Percentiles rank a stretch among this genome's conserved stretches.
phyloP scores from a whole-genome alignment of 2,329 filamentous ascomycete genomes.

The Rhinocladiella similis region DNA sequence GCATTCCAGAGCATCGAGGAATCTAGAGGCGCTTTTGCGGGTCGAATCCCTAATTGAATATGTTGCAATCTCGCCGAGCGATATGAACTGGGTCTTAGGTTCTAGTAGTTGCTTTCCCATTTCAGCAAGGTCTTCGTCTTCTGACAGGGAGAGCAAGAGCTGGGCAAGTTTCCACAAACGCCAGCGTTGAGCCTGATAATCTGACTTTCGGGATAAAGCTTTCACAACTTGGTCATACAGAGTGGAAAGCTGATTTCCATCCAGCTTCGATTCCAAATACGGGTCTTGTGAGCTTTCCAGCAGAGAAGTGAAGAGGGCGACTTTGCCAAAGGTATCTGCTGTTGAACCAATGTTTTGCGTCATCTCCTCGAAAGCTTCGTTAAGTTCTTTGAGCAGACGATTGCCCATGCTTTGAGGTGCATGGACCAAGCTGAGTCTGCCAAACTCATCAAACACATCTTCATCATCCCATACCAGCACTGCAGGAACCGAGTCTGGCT shows the following conservation, averaged over 20 bases:
- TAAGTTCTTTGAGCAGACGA: conserved; percentile 15
- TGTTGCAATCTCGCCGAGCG: conserved; percentile 4
- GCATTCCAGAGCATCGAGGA: conserved; percentile 19
- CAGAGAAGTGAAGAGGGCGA: conserved; percentile 18
- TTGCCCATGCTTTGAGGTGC: conserved; percentile 15
- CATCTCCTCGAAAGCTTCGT: conserved; percentile 16
- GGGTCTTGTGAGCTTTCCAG: conserved; percentile 7
- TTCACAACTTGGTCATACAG: conserved; percentile 5
- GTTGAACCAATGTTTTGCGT: conserved; percentile 17
- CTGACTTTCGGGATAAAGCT: conserved; percentile 19
- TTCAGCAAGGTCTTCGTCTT: background rate
- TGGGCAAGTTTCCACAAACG: conserved; percentile 23
- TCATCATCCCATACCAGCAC: conserved; percentile 48
- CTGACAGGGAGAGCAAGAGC: conserved; percentile 1
- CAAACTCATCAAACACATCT: conserved; percentile 40
- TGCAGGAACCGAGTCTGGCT: conserved; percentile 25
- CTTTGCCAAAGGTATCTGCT: conserved; percentile 17
- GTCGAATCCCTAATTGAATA: background rate
- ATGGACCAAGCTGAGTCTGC: conserved; percentile 14
- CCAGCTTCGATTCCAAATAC: background rate
- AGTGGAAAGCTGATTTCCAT: background rate
- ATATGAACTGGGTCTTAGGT: conserved; percentile 7
- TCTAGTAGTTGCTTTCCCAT: conserved; percentile 1
- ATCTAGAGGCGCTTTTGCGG: background rate
- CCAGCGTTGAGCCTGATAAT: conserved; percentile 28